These are phyloP conservation scores for Sorghum bicolor DNA, from an alignment of 176 grass and related monocot genomes.

Conservation along the genomic window Sorghum_bicolor_NCBIv3 NC_012872.2:10555501-10556000, in stretches of 20 bases:
- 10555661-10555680: slow-evolving; percentile 75
- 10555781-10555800: slow-evolving; percentile 77
- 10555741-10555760: slow-evolving; percentile 83
- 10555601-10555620: slow-evolving; percentile 95
- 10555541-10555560: slow-evolving; percentile 83
- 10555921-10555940: slow-evolving; percentile 22
- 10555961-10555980: slow-evolving; percentile 23
- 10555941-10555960: background rate
- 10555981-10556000: slow-evolving; percentile 69
- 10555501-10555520: slow-evolving; percentile 49
- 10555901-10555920: slow-evolving; percentile 54
- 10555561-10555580: slow-evolving; percentile 93
- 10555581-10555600: slow-evolving; percentile 89
- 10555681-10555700: slow-evolving; percentile 96
- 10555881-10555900: slow-evolving; percentile 61
- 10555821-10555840: slow-evolving; percentile 79
- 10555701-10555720: slow-evolving; percentile 95
- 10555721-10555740: slow-evolving; percentile 96
- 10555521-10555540: slow-evolving; percentile 73
- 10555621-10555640: slow-evolving; percentile 98
- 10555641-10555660: slow-evolving; percentile 84
- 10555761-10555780: slow-evolving; percentile 74
- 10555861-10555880: slow-evolving; percentile 56
- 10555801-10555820: slow-evolving; percentile 86
- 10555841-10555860: slow-evolving; percentile 83